Evolutionary conservation across 139 green algal species (phyloP).

Genomic region (Ettlia oleoabundans): DNA sequence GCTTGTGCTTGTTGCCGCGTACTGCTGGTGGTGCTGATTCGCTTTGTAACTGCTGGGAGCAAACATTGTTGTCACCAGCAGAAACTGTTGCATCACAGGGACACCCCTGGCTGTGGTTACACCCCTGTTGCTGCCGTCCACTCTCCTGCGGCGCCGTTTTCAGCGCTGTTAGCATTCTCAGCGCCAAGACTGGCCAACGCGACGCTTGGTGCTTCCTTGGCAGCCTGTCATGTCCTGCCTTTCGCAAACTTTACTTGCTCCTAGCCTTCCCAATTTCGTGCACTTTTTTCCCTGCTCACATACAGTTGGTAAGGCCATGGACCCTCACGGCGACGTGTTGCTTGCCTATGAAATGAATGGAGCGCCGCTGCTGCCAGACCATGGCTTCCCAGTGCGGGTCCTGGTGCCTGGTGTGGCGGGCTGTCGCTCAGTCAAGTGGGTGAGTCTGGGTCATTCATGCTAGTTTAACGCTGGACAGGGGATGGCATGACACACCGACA

Average conservation of each 20-base stretch:
- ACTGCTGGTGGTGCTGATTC: not conserved
- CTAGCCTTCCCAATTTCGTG: not conserved
- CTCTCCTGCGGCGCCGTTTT: not conserved
- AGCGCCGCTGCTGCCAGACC: slow-evolving; percentile 71
- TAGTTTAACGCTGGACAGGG: too few species aligned
- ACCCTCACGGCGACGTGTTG: slow-evolving; percentile 72
- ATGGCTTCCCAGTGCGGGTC: slow-evolving; percentile 81
- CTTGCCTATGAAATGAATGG: slow-evolving; percentile 97
- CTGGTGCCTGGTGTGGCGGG: slow-evolving; percentile 79
- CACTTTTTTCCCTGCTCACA: not conserved
- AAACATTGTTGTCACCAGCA: too few species aligned
- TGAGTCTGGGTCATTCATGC: slow-evolving; percentile 48
- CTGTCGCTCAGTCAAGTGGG: slow-evolving; percentile 87
- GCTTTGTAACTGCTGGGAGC: too few species aligned
- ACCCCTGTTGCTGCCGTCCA: not conserved
- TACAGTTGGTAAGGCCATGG: slow-evolving; percentile 62
- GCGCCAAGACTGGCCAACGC: too few species aligned
- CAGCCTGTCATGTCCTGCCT: not conserved
- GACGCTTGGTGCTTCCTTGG: too few species aligned
- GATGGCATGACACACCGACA: too few species aligned
- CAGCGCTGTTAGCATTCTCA: too few species aligned
- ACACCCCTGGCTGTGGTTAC: not conserved
- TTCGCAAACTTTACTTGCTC: not conserved
- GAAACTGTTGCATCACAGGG: too few species aligned
- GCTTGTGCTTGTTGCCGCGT: not conserved